These are phyloP conservation scores for Pythium phragmiticola DNA, from an alignment of 352 stramenopile species.

Conservation along the genomic window DNA sequence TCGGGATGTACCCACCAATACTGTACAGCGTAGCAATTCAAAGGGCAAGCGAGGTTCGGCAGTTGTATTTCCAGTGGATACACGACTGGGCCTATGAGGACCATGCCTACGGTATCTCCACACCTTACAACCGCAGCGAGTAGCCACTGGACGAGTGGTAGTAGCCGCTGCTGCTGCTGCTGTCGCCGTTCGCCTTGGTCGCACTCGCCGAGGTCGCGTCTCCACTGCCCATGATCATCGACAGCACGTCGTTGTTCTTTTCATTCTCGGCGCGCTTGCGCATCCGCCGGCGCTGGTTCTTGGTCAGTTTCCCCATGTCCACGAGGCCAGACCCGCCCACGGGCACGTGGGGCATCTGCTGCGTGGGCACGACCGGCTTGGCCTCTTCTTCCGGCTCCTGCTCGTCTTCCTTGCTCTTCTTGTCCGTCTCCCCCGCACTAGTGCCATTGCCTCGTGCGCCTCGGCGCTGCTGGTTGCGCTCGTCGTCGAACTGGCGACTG, in stretches of 20 bases:
- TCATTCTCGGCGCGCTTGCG: slow-evolving; percentile 80
- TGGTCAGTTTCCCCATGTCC: slow-evolving; percentile 54
- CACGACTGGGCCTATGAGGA: too few relatives aligned
- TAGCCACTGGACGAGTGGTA: slow-evolving; percentile 71
- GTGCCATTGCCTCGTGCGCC: neutral
- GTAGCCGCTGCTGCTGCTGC: slow-evolving; percentile 33
- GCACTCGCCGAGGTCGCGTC: slow-evolving; percentile 8
- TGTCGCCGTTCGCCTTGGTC: slow-evolving; percentile 16
- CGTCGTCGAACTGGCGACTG: slow-evolving; percentile 36
- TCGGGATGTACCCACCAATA: too few relatives aligned
- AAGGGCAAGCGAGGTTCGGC: too few relatives aligned
- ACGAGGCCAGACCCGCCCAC: slow-evolving; percentile 36
- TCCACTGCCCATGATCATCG: slow-evolving; percentile 46
- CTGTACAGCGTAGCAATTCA: too few relatives aligned
- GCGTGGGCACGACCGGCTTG: slow-evolving; percentile 10
- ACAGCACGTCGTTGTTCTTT: slow-evolving; percentile 57
- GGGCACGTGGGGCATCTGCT: slow-evolving; percentile 25
- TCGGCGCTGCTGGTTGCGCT: slow-evolving; percentile 32
- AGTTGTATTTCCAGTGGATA: too few relatives aligned
- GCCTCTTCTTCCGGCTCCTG: slow-evolving; percentile 11
- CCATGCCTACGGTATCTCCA: too few relatives aligned
- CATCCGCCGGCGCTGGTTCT: slow-evolving; percentile 80
- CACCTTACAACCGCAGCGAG: slow-evolving; percentile 51
- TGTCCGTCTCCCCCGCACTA: slow-evolving; percentile 23
- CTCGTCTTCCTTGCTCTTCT: neutral